Conservation (phyloP, 2,329 filamentous ascomycete species). For the Fusarium sulawesiense region DNA sequence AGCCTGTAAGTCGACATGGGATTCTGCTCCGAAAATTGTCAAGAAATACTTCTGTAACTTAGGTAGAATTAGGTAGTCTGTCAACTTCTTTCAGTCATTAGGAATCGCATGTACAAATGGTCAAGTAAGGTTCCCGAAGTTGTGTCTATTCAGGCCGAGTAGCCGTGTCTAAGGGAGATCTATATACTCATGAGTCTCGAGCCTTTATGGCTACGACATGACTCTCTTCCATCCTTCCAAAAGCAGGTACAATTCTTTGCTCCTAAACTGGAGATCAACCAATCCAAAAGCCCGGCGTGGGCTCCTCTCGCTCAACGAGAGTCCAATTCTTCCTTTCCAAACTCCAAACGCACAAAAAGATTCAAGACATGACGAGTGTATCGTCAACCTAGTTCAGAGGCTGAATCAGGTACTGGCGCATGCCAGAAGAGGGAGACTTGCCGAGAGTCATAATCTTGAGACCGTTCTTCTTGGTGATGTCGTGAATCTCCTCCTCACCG, state of each 20-base stretch:
- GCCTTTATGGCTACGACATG: background rate
- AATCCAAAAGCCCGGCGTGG: background rate
- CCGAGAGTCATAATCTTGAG: slow-evolving; percentile 33
- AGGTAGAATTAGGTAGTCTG: no score
- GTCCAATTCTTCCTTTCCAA: background rate
- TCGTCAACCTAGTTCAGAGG: background rate
- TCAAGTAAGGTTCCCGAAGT: background rate
- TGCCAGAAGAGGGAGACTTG: slow-evolving; percentile 32
- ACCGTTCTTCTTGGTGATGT: slow-evolving; percentile 20
- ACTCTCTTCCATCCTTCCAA: background rate
- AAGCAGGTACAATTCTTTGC: background rate
- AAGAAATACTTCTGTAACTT: accelerated
- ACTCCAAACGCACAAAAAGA: background rate
- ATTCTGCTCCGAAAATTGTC: background rate
- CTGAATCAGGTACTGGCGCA: slow-evolving; percentile 35
- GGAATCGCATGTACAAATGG: background rate
- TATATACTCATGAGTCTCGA: background rate
- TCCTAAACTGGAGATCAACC: no score
- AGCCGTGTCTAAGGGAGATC: background rate
- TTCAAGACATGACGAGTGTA: background rate
- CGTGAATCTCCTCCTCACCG: slow-evolving; percentile 18
- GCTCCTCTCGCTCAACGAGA: background rate
- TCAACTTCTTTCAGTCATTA: background rate
- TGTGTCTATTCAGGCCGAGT: background rate
- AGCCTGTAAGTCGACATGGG: background rate